These are phyloP conservation scores for Elsinoe ampelina DNA, from an alignment of 2,329 filamentous ascomycete genomes.

Conservation along the genomic window DNA sequence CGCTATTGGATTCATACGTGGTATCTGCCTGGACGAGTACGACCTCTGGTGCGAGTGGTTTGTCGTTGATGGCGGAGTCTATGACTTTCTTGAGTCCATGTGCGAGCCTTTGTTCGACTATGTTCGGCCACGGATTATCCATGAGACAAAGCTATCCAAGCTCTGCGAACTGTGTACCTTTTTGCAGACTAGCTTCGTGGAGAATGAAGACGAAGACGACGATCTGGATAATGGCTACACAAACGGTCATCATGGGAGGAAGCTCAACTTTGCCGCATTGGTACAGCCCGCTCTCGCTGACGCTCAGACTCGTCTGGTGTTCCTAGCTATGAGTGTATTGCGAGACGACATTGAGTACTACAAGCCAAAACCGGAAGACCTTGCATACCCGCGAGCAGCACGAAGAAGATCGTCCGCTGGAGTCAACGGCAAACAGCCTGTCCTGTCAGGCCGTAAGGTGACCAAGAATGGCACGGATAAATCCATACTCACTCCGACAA, in stretches of 20 bases:
- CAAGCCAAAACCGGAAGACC: slow-evolving; percentile 54
- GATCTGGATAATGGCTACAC: slow-evolving; percentile 45
- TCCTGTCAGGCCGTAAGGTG: slow-evolving; percentile 43
- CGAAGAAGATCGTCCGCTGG: slow-evolving; percentile 16
- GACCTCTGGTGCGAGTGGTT: slow-evolving; percentile 61
- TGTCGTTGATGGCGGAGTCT: slow-evolving; percentile 51
- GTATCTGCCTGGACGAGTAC: slow-evolving; percentile 58
- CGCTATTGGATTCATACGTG: slow-evolving; percentile 56
- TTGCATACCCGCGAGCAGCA: slow-evolving; percentile 49
- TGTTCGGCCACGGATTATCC: slow-evolving; percentile 55
- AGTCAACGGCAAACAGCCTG: slow-evolving; percentile 29
- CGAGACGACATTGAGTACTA: slow-evolving; percentile 58
- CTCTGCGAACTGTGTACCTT: slow-evolving; percentile 58
- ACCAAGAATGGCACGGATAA: slow-evolving; percentile 28
- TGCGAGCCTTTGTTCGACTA: slow-evolving; percentile 61
- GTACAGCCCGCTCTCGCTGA: slow-evolving; percentile 59
- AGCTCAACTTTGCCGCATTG: slow-evolving; percentile 51
- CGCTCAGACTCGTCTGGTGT: slow-evolving; percentile 57
- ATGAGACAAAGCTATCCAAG: slow-evolving; percentile 56
- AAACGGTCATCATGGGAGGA: slow-evolving; percentile 33
- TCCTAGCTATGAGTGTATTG: slow-evolving; percentile 54
- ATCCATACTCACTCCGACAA: slow-evolving; percentile 40
- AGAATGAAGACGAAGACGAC: slow-evolving; percentile 41
- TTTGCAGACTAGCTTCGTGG: slow-evolving; percentile 56
- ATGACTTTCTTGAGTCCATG: slow-evolving; percentile 58